These are phyloP conservation scores for Pyronema domesticum DNA, from an alignment of 495 filamentous ascomycete species.

Conservation along the genomic window DNA sequence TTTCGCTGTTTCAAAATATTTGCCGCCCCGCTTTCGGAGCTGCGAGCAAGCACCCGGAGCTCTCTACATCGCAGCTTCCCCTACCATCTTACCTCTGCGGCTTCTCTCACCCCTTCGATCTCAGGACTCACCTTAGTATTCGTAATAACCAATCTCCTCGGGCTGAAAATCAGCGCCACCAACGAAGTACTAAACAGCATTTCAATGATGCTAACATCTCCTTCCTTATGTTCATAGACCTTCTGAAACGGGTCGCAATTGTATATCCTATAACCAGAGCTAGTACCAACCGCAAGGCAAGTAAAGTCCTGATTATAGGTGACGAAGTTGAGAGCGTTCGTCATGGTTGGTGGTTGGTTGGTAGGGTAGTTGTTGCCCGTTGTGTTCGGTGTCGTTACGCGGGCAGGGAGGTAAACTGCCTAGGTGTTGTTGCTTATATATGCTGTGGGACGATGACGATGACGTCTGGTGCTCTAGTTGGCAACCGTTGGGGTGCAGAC, in stretches of 20 bases:
- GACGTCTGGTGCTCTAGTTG: too few species aligned
- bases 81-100: too few species aligned
- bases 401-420: not conserved
- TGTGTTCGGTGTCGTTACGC: not conserved
- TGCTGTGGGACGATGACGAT: too few species aligned
- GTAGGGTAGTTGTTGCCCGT: not conserved
- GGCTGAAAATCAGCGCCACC: constrained; percentile 78
- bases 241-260: constrained; percentile 90
- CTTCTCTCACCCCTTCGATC: not conserved
- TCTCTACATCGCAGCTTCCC: too few species aligned
- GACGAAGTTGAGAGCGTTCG: constrained; percentile 75
- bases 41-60: too few species aligned
- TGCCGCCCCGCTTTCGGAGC: too few species aligned
- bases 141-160: constrained; percentile 75
- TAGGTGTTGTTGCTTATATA: too few species aligned
- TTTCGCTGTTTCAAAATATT: not conserved
- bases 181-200: constrained; percentile 99
- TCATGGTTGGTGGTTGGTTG: constrained; percentile 22
- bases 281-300: constrained; percentile 88
- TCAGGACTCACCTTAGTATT: constrained; percentile 70
- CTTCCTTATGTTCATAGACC: constrained; percentile 74
- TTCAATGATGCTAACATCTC: constrained; percentile 80
- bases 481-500: too few species aligned
- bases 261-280: constrained; percentile 85
- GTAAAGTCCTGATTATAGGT: constrained; percentile 99